Evolutionary conservation across 257 asterid species (phyloP), one percentile per base, ranked within the genome.

Genomic region (Capsicum pubescens): DNA sequence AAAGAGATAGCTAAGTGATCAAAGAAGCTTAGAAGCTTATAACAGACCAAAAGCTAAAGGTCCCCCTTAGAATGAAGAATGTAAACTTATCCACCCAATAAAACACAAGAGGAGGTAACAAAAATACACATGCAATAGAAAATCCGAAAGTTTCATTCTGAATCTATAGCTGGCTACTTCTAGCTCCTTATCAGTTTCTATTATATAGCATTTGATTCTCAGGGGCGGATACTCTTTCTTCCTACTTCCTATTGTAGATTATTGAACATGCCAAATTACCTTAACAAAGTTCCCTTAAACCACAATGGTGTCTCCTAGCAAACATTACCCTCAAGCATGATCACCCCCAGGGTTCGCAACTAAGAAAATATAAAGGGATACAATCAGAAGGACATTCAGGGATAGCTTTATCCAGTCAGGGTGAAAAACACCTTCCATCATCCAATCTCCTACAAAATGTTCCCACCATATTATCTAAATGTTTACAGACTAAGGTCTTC

Each of bases 401-500:
- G 78, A 15, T 39, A 39, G 77, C 11, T 14, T 17, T 10, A 17
- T 21, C 61, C 46, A 55, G n/a, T 32, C 13, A 52, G 21, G 81
- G 35, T 21, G 60, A 52, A 74, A 1, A 3, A 14, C 61, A 74
- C 61, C 63, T 52, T 52, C 81, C 21, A 26, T 21, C 81, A 26
- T 2, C 81, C 21, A 76, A 76, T 76, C 60, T 76, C 63, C 63
- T 12, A 52, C 63, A 76, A 14, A 76, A 26, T 76, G 63, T 76
- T 52, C 61, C 81, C 81, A 76, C 63, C 63, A 52, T 36, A 76
- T 26, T 21, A 16, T 52, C 81, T 76, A 54, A 76, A 26, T 76
- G 46, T 46, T 52, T 52, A 52, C 48, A 52, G 81, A 50, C 12
- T 50, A 50, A 16, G 26, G 11, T 44, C 48, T 52, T 32, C 14